Percentiles rank a stretch among this genome's conserved stretches.
phyloP scores from a whole-genome alignment of 805 yeast genomes.

The Candida gorgasii region DNA sequence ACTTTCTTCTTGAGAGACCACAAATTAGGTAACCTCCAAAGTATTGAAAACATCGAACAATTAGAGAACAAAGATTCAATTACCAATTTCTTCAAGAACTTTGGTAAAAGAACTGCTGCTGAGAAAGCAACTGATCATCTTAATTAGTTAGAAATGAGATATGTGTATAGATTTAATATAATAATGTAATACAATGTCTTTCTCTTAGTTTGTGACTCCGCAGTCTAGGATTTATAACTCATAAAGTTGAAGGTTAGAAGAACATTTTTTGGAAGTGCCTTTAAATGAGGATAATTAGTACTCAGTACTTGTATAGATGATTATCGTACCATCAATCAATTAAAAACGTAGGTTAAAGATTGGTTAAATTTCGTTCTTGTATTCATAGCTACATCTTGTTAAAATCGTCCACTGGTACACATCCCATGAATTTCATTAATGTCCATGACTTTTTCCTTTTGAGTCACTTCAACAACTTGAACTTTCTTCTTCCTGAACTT shows the following conservation, averaged over 20 bases:
- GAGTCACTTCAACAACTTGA: neutral
- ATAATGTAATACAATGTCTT: no score
- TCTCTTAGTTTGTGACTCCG: no score
- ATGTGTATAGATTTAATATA: neutral
- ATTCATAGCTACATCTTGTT: no score
- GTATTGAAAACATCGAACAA: conserved; percentile 14
- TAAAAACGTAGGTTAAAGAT: no score
- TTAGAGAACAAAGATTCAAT: conserved; percentile 4
- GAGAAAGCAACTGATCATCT: conserved; percentile 6
- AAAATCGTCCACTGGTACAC: neutral
- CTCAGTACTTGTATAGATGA: no score
- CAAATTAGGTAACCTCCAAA: conserved; percentile 36
- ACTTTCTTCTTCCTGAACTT: neutral
- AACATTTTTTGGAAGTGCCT: no score
- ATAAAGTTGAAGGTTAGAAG: no score
- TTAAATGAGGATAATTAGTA: no score
- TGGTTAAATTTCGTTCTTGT: no score
- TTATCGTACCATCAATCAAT: no score
- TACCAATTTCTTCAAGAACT: conserved; percentile 6
- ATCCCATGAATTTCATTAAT: neutral
- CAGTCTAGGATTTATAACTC: no score
- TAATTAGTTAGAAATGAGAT: neutral
- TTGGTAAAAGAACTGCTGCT: conserved; percentile 6
- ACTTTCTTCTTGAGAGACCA: conserved; percentile 56
- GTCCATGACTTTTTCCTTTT: neutral